Evolutionary conservation across 106 monocot genomes (phyloP), one percentile per base, ranked within the genome.

Genomic region (Dendrobium chrysotoxum): DNA sequence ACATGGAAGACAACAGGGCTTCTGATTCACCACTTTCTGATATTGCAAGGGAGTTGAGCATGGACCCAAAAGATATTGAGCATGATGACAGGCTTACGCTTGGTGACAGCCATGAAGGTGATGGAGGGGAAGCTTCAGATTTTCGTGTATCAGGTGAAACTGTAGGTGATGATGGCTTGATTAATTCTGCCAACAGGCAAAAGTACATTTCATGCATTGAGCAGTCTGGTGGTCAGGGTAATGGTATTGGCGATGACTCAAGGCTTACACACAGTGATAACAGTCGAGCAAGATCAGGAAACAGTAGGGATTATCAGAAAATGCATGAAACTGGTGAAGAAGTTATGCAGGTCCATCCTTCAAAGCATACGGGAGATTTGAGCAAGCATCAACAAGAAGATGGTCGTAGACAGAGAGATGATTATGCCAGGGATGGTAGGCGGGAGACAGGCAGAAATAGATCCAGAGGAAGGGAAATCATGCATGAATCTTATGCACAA

Each of bases 71-170:
- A 44, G 84, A 75, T 77, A 53, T 40, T 80, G 84, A 84, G 13
- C 80, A 81, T 81, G 88, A 85, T 42, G 93, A 90, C 18, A 86
- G 31, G 66, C 81, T 87, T 81, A 86, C 82, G 16, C 44, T 90
- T 10, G 90, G 53, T 86, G 88, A 90, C 44, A 85, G 80, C 58
- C 75, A 75, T 61, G 90, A 88, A 66, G 79, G 67, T 53, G 87
- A 88, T 83, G 86, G 85, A 20, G 89, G 87, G 31, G 89, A 87
- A 8, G 83, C 67, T 77, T 94, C 89, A 76, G 85, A 91, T 83
- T 75, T 83, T 7, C 79, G 54, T 72, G n/a, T 78, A 54, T 82
- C 87, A 68, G 80, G 66, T 76, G 89, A 80, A 73, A 85, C 82
- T 81, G 42, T 7, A 31, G 81, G 81, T 77, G 87, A 85, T 82